These are phyloP conservation scores for Shiraia sp. DNA, from an alignment of 2,329 filamentous ascomycete species.

Conservation along the genomic window DNA sequence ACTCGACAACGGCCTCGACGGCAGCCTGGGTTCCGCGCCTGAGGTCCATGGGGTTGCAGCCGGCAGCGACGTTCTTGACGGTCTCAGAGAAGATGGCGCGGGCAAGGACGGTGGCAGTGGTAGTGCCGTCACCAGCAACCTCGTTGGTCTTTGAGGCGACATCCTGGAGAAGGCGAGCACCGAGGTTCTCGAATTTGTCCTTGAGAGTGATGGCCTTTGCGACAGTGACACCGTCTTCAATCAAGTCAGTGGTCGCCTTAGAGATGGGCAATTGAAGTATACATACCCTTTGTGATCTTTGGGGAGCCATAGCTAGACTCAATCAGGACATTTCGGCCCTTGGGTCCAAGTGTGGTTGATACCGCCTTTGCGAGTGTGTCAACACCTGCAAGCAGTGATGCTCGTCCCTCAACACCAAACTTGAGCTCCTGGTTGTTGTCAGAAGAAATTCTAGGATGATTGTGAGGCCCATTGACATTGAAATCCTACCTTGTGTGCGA, in stretches of 20 bases:
- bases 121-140: slow-evolving; percentile 97
- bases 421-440: slow-evolving; percentile 76
- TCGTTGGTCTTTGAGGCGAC: slow-evolving; percentile 99
- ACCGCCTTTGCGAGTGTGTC: slow-evolving; percentile 97
- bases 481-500: slow-evolving; percentile 86
- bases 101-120: slow-evolving; percentile 94
- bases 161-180: slow-evolving; percentile 93
- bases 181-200: slow-evolving; percentile 99
- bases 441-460: neutral
- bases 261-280: neutral
- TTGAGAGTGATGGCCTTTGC: slow-evolving; percentile 84
- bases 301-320: slow-evolving; percentile 98
- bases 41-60: slow-evolving; percentile 99
- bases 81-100: slow-evolving; percentile 99
- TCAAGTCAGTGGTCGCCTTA: slow-evolving; percentile 16
- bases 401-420: slow-evolving; percentile 94
- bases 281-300: slow-evolving; percentile 96
- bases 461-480: slow-evolving; percentile 2
- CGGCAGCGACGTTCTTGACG: slow-evolving; percentile 98
- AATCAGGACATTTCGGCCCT: slow-evolving; percentile 97
- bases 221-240: slow-evolving; percentile 56
- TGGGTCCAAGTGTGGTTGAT: slow-evolving; percentile 92
- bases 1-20: slow-evolving; percentile 92
- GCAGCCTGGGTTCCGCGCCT: slow-evolving; percentile 95
- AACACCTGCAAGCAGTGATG: slow-evolving; percentile 86